Conservation (phyloP, 2,329 filamentous ascomycete genomes). For the Cladophialophora carrionii region DNA sequence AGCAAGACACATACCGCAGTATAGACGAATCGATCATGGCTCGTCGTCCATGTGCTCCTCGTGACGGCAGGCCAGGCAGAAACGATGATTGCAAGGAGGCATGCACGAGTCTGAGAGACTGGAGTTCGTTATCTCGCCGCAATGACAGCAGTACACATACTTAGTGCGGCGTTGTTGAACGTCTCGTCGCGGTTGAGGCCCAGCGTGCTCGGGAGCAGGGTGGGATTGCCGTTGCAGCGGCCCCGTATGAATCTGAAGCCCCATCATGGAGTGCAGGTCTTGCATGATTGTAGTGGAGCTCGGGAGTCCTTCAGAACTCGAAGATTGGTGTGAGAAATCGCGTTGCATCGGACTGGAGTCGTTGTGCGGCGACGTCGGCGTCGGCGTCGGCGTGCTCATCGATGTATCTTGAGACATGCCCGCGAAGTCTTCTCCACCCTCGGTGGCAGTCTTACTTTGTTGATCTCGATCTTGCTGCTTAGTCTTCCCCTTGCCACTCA, state of each 20-base stretch:
- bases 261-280: background rate
- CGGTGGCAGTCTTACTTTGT: background rate
- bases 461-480: constrained; percentile 14
- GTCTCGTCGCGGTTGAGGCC: background rate
- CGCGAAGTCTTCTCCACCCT: background rate
- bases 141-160: constrained; percentile 26
- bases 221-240: background rate
- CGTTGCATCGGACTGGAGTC: constrained; percentile 8
- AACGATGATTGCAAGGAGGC: constrained; percentile 8
- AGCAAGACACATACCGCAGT: background rate
- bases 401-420: background rate
- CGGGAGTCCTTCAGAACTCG: background rate
- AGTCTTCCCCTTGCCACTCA: constrained; percentile 26
- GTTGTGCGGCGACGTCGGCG: constrained; percentile 7
- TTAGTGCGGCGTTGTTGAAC: background rate
- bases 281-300: background rate
- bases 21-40: background rate
- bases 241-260: background rate
- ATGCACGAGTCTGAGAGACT: constrained; percentile 8
- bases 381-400: constrained; percentile 10
- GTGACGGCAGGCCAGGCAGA: constrained; percentile 11
- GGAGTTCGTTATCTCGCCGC: background rate
- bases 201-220: background rate
- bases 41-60: background rate
- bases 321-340: background rate